A percentile compares a stretch with the other conserved stretches of the same genome.
These are phyloP conservation scores for Fusarium brachygibbosum DNA, from an alignment of 2,329 filamentous ascomycete species.

Conservation along the genomic window DNA sequence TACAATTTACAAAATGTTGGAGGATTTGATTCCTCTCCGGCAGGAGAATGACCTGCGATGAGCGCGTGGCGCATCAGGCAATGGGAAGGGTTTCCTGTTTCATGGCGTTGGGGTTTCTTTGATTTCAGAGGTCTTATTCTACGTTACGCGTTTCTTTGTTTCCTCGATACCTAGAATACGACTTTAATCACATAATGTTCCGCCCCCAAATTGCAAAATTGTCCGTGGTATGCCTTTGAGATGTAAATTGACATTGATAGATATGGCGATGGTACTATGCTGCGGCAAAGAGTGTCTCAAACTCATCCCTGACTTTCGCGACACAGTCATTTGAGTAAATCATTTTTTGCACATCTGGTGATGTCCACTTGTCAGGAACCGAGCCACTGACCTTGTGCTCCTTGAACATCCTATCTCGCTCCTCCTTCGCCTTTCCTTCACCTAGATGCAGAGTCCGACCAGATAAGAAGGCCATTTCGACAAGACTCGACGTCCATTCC, in stretches of 20 bases:
- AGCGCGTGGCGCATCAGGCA: slow-evolving; percentile 35
- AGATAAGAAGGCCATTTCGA: slow-evolving; percentile 46
- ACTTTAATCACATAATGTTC: slow-evolving; percentile 43
- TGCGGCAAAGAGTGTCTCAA: slow-evolving; percentile 41
- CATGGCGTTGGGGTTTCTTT: slow-evolving; percentile 44
- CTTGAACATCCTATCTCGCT: slow-evolving; percentile 69
- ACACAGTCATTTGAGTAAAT: slow-evolving; percentile 75
- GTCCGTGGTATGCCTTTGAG: neutral
- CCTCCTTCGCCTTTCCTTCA: slow-evolving; percentile 69
- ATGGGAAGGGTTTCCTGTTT: slow-evolving; percentile 25
- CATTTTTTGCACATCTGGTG: slow-evolving; percentile 75
- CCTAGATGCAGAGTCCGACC: slow-evolving; percentile 70
- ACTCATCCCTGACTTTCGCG: slow-evolving; percentile 55
- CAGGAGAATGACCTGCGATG: neutral
- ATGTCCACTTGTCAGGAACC: slow-evolving; percentile 78
- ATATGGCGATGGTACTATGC: slow-evolving; percentile 24
- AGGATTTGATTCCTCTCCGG: neutral
- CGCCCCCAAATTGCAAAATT: neutral
- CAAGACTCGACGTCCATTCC: slow-evolving; percentile 47
- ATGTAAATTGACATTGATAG: slow-evolving; percentile 2
- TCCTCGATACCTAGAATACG: slow-evolving; percentile 35
- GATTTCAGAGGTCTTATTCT: slow-evolving; percentile 29
- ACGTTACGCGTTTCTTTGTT: slow-evolving; percentile 35
- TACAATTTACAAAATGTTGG: neutral
- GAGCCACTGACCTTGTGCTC: slow-evolving; percentile 63